Percentiles rank a stretch among this genome's conserved stretches.
phyloP scores from a whole-genome alignment of 2,329 filamentous ascomycete genomes.

The Ophiocordyceps robertsii region DNA sequence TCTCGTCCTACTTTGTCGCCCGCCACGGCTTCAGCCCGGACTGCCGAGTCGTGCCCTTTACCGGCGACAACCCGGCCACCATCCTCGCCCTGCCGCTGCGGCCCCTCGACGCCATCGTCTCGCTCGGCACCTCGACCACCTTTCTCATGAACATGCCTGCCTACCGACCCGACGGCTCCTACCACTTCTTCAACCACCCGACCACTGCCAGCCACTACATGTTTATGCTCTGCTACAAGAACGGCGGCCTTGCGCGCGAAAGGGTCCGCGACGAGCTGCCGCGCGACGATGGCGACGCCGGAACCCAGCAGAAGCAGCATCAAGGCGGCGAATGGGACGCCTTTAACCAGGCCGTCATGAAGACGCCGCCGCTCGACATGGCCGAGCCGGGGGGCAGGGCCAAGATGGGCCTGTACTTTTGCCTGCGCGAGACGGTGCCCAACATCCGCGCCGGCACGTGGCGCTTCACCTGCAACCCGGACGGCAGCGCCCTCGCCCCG shows the following conservation, averaged over 20 bases:
- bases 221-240: constrained; percentile 99
- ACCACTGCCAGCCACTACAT: constrained; percentile 86
- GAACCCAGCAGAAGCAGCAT: not conserved
- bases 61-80: constrained; percentile 90
- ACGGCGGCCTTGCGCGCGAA: constrained; percentile 86
- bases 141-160: constrained; percentile 94
- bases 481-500: constrained; percentile 35
- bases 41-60: constrained; percentile 74
- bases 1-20: constrained; percentile 66
- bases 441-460: constrained; percentile 78
- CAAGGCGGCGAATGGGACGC: constrained; percentile 43
- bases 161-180: constrained; percentile 79
- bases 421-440: constrained; percentile 87
- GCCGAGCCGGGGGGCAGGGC: constrained; percentile 40
- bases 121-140: constrained; percentile 86
- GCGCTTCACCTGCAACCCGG: constrained; percentile 55
- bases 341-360: constrained; percentile 64
- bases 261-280: constrained; percentile 74
- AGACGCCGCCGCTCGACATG: constrained; percentile 57
- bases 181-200: constrained; percentile 98
- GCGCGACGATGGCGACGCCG: constrained; percentile 27
- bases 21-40: constrained; percentile 65
- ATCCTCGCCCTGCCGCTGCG: constrained; percentile 83
- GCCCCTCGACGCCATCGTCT: constrained; percentile 85
- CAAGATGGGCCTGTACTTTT: constrained; percentile 89